Percentiles rank a stretch among this genome's conserved stretches.
These are phyloP conservation scores for Phytophthora podocarpi DNA, from an alignment of 352 stramenopile genomes.

Conservation along the genomic window DNA sequence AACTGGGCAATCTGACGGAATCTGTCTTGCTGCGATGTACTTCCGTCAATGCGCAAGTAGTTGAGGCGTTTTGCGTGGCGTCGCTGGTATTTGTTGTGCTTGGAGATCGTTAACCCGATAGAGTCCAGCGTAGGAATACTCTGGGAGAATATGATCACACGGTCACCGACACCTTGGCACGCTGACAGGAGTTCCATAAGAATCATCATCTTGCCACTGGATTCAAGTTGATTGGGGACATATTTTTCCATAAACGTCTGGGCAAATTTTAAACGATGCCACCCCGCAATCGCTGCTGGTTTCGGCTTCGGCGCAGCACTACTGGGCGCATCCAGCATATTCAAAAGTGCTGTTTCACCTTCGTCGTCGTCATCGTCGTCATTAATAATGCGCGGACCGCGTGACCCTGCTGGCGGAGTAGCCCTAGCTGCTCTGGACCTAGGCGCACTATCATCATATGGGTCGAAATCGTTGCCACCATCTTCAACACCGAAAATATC, in stretches of 20 bases:
- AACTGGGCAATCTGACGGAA: conserved; percentile 85
- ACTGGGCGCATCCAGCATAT: conserved; percentile 35
- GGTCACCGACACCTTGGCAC: conserved; percentile 76
- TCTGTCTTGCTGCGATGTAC: conserved; percentile 75
- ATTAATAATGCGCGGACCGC: conserved; percentile 4
- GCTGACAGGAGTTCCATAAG: conserved; percentile 79
- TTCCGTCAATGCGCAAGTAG: conserved; percentile 85
- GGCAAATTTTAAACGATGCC: conserved; percentile 79
- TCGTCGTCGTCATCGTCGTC: conserved; percentile 38
- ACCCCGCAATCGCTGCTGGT: background rate
- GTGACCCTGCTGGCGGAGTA: background rate
- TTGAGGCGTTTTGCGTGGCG: conserved; percentile 52
- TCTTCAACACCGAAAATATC: conserved; percentile 53
- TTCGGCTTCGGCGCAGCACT: conserved; percentile 3
- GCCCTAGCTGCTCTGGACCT: background rate
- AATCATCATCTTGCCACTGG: conserved; percentile 89
- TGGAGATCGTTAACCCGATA: conserved; percentile 72
- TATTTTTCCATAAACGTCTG: conserved; percentile 68
- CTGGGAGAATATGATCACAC: conserved; percentile 91
- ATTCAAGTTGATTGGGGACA: conserved; percentile 51
- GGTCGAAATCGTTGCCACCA: conserved; percentile 60
- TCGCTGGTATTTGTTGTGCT: conserved; percentile 61
- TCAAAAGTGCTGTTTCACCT: conserved; percentile 51
- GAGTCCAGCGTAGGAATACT: conserved; percentile 88
- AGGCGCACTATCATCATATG: conserved; percentile 23